Evolutionary conservation across 352 stramenopile genomes (phyloP), one percentile per base, ranked within the genome.

Genomic region (Globisporangium okanoganense): DNA sequence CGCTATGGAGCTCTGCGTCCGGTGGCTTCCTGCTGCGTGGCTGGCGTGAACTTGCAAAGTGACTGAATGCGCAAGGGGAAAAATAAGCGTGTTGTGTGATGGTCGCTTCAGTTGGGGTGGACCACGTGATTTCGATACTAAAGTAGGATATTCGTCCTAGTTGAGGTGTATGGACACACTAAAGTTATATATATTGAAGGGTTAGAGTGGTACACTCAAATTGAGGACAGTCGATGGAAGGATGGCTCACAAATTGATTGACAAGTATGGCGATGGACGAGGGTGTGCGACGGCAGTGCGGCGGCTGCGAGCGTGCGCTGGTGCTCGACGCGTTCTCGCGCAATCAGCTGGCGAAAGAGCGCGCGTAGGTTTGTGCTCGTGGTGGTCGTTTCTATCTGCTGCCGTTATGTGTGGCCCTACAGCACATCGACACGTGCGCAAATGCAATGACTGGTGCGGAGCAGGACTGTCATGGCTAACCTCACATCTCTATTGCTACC

Each of bases 341-440:
- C 45, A 78, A 75, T n/a, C 82, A 91, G 52, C 58, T 73, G 31
- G 31, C 63, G 38, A 87, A 87, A 56, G 22, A 53, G 6, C 71
- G 48, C 5, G 47, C 76, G 82, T 91, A 73, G 64, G 78, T 82
- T 56, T 27, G 13, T 51, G 25, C 25, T 29, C 20, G 13, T 55
- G n/a, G 6, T 29, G 31, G 1, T 63, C 33, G 24, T 29, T 29
- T 36, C 5, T 1, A 16, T 35, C 14, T 25, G 33, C 5, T 45
- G 16, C 7, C 20, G 18, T 45, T 41, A 3, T n/a, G 25, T 25
- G 20, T 55, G 8, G 35, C 49, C 10, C 29, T 13, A 20, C 14
- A 43, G 2, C n/a, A 25, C 22, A n/a, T 14, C 16, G 7, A 12
- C 22, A 27, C 25, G 20, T 20, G 35, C 6, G 38, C 9, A 38